phyloP scores from a whole-genome alignment of 768 basidiomycete species.

The Tylopilus cervinicoccineus region DNA sequence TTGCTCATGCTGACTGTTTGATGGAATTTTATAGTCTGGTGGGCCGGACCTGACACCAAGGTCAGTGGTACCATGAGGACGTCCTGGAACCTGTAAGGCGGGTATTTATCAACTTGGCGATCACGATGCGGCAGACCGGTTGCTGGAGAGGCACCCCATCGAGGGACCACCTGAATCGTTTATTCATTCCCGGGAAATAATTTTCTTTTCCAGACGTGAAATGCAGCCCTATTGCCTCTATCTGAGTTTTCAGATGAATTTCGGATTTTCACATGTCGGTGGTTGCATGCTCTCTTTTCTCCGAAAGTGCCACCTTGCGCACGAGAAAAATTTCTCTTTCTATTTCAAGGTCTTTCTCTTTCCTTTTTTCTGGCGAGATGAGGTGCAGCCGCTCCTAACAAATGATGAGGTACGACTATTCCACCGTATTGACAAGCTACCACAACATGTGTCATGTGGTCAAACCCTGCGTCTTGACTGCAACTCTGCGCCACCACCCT shows the following conservation, averaged over 20 bases:
- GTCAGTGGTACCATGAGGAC: conserved; percentile 21
- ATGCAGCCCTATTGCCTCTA: conserved; percentile 16
- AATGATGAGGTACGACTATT: conserved; percentile 13
- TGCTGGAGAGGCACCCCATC: conserved; percentile 26
- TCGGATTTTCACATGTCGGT: conserved; percentile 33
- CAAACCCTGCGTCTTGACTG: conserved; percentile 1
- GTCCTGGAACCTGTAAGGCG: conserved; percentile 14
- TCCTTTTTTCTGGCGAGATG: conserved; percentile 12
- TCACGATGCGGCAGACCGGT: conserved; percentile 23
- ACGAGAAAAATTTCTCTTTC: conserved; percentile 12
- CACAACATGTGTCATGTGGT: conserved; percentile 3
- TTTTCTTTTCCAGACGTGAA: conserved; percentile 22
- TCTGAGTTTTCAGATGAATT: conserved; percentile 28
- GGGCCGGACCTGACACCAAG: conserved; percentile 7
- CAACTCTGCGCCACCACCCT: conserved; percentile 1
- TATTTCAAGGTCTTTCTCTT: conserved; percentile 16
- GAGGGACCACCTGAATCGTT: conserved; percentile 21
- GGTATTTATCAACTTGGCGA: conserved; percentile 25
- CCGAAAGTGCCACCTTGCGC: conserved; percentile 22
- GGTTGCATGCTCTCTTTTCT: conserved; percentile 21
- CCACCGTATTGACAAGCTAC: conserved; percentile 4
- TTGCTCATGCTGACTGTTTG: conserved; percentile 14
- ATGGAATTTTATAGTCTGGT: conserved; percentile 25
- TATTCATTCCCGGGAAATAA: conserved; percentile 23
- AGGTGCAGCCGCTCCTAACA: conserved; percentile 12